phyloP scores from a whole-genome alignment of 2,329 filamentous ascomycete genomes.

The Fusarium coicis region DNA sequence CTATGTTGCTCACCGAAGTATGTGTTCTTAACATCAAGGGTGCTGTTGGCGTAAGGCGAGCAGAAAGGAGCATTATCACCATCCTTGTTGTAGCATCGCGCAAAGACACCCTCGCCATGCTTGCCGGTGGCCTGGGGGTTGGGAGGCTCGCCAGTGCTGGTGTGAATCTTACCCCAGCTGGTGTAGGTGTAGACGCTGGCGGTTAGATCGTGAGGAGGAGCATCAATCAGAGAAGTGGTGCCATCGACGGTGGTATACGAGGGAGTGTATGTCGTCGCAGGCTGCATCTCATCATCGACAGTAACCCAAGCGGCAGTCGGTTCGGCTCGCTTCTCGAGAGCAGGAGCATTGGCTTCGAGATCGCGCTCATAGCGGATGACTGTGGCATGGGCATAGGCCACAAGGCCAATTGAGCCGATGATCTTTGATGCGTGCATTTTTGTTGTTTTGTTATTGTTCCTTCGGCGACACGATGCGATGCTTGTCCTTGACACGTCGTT shows the following conservation, averaged over 20 bases:
- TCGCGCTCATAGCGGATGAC: constrained; percentile 35
- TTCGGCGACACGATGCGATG: neutral
- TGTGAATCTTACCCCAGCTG: constrained; percentile 51
- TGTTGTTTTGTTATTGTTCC: constrained; percentile 16
- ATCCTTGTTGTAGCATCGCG: constrained; percentile 60
- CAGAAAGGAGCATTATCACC: constrained; percentile 64
- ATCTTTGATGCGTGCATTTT: constrained; percentile 49
- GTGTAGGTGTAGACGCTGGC: constrained; percentile 55
- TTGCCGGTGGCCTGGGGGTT: constrained; percentile 56
- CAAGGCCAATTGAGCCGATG: constrained; percentile 47
- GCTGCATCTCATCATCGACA: constrained; percentile 59
- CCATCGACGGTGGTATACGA: constrained; percentile 58
- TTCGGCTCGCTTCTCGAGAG: constrained; percentile 44
- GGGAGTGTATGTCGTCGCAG: constrained; percentile 61
- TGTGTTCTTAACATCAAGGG: constrained; percentile 56
- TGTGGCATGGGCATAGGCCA: constrained; percentile 41
- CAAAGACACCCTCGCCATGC: constrained; percentile 60
- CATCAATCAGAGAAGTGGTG: constrained; percentile 52
- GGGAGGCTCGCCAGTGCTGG: constrained; percentile 57
- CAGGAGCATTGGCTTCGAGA: constrained; percentile 13
- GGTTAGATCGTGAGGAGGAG: constrained; percentile 59
- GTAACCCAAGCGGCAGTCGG: constrained; percentile 62
- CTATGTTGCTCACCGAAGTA: constrained; percentile 60
- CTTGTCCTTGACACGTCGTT: constrained; percentile 4
- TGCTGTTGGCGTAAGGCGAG: constrained; percentile 56